phyloP scores from a whole-genome alignment of 2,329 filamentous ascomycete species.

The Aureobasidium sp. region DNA sequence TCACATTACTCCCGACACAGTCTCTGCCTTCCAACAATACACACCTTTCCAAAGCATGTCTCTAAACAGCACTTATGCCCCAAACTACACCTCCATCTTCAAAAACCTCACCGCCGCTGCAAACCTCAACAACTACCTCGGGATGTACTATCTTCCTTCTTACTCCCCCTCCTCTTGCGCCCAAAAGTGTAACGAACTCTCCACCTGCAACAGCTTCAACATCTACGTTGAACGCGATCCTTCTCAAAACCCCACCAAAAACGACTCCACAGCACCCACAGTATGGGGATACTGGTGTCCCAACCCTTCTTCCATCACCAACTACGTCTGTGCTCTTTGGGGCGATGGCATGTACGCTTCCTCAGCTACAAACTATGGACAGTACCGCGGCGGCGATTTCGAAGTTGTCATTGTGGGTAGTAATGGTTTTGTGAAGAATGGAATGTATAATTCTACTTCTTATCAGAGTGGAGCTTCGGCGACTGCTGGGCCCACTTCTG shows the following conservation, averaged over 20 bases:
- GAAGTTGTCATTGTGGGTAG: constrained; percentile 19
- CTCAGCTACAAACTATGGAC: constrained; percentile 20
- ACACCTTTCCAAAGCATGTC: constrained; percentile 18
- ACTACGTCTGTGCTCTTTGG: constrained; percentile 12
- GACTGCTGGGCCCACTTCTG: constrained; percentile 11
- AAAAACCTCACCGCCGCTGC: constrained; percentile 1
- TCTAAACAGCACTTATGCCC: constrained; percentile 8
- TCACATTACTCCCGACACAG: constrained; percentile 18
- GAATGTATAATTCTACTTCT: neutral
- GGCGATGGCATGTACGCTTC: constrained; percentile 6
- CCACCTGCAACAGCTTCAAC: constrained; percentile 15
- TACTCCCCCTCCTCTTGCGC: constrained; percentile 14
- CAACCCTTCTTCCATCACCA: constrained; percentile 6
- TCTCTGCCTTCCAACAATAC: constrained; percentile 19
- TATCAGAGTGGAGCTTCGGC: constrained; percentile 13
- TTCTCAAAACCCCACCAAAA: constrained; percentile 15
- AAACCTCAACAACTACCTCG: constrained; percentile 13
- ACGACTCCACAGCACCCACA: constrained; percentile 16
- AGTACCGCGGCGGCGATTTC: constrained; percentile 19
- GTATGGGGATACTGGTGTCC: constrained; percentile 16
- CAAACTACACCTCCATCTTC: constrained; percentile 13
- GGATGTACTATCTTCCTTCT: constrained; percentile 8
- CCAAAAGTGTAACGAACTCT: constrained; percentile 9
- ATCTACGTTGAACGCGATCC: constrained; percentile 16
- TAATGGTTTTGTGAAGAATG: constrained; percentile 16